These are phyloP conservation scores for Cyclostephanos tholiformis DNA, from an alignment of 108 stramenopile species.

Conservation along the genomic window DNA sequence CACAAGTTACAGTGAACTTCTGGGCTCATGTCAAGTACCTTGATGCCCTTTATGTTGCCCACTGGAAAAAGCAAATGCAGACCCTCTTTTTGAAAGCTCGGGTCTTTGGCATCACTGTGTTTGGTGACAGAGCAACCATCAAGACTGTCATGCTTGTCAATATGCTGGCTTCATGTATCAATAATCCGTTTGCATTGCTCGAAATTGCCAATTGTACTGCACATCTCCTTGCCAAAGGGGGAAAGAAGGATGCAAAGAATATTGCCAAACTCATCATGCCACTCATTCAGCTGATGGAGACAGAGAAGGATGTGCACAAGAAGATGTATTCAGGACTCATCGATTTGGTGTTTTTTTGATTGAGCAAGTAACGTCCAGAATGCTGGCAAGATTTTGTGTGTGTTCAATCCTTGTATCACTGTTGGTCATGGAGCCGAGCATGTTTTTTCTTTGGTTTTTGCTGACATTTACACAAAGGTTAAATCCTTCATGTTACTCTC, in stretches of 20 bases:
- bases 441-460: slow-evolving; percentile 14
- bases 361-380: slow-evolving; percentile 23
- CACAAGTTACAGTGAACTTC: no score
- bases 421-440: slow-evolving; percentile 21
- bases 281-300: not conserved
- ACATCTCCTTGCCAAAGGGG: slow-evolving; percentile 8
- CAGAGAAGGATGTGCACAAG: not conserved
- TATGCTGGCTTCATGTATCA: not conserved
- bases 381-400: slow-evolving; percentile 6
- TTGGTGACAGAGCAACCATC: slow-evolving; percentile 11
- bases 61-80: slow-evolving; percentile 5
- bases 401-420: slow-evolving; percentile 13
- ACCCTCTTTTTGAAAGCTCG: not conserved
- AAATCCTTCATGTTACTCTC: not conserved
- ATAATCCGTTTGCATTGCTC: slow-evolving; percentile 9
- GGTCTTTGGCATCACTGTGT: no score
- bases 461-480: no score
- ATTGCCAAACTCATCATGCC: slow-evolving; percentile 4
- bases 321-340: no score
- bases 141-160: not conserved
- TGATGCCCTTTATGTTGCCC: not conserved
- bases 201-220: not conserved
- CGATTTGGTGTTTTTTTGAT: slow-evolving; percentile 29
- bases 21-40: no score
- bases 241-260: slow-evolving; percentile 16